phyloP scores from a whole-genome alignment of 306 rosid genomes.

The Begonia masoniana region DNA sequence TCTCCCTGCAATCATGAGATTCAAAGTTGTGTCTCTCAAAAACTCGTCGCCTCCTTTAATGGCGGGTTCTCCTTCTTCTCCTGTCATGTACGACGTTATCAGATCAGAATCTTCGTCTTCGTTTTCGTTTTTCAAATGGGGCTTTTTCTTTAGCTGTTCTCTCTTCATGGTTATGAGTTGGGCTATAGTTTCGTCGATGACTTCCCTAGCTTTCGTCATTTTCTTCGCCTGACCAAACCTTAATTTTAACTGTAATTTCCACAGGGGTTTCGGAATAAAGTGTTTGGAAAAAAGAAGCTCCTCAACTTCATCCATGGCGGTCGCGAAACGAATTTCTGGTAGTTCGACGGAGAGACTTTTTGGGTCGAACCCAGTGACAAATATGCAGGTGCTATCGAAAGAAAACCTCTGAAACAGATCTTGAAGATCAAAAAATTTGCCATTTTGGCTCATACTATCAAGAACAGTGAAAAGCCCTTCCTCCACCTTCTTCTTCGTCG shows the following conservation, averaged over 20 bases:
- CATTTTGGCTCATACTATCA: conserved; percentile 6
- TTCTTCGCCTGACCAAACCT: conserved; percentile 4
- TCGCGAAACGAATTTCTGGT: conserved; percentile 15
- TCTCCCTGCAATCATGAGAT: conserved; percentile 9
- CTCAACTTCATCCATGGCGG: conserved; percentile 24
- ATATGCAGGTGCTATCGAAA: conserved; percentile 23
- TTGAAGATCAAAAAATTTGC: conserved; percentile 16
- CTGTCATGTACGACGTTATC: conserved; percentile 12
- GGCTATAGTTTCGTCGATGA: conserved; percentile 6
- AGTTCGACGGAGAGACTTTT: conserved; percentile 21
- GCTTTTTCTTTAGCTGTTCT: neutral
- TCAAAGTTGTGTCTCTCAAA: conserved; percentile 8
- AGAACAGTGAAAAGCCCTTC: conserved; percentile 10
- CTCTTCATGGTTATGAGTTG: conserved; percentile 2
- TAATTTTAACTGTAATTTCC: conserved; percentile 8
- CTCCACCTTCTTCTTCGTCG: conserved; percentile 9
- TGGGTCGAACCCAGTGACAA: conserved; percentile 29
- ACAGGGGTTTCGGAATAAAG: conserved; percentile 1
- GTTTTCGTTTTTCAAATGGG: neutral
- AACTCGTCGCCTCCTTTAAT: conserved; percentile 3
- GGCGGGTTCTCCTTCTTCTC: neutral
- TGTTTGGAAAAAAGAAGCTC: conserved; percentile 22
- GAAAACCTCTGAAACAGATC: conserved; percentile 24
- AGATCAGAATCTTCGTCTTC: conserved; percentile 5
- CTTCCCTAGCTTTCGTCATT: conserved; percentile 4